A percentile compares a stretch with the other conserved stretches of the same genome.
Evolutionary conservation across 305 asterid species (phyloP).

Genomic region (Fraxinus albicans): DNA sequence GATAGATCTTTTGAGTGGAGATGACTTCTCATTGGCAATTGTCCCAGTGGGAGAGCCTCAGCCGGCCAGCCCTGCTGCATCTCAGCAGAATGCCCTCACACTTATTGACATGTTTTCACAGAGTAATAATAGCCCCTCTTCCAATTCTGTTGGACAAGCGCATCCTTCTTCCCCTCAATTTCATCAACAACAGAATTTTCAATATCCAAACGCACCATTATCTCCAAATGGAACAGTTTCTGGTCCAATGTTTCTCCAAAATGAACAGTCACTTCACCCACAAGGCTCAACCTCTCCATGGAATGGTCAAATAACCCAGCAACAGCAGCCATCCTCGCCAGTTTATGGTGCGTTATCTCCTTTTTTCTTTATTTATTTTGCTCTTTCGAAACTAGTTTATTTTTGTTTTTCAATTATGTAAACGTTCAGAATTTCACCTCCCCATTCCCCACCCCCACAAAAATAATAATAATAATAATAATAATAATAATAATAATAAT

Average conservation of each 20-base stretch:
- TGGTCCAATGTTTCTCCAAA: slow-evolving; percentile 48
- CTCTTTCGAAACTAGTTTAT: not conserved
- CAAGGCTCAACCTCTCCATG: slow-evolving; percentile 64
- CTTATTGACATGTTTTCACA: slow-evolving; percentile 83
- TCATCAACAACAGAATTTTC: slow-evolving; percentile 61
- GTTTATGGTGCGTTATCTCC: slow-evolving; percentile 55
- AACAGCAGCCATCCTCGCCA: slow-evolving; percentile 73
- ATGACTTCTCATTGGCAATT: slow-evolving; percentile 76
- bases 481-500: too few relatives aligned
- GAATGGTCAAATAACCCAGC: slow-evolving; percentile 68
- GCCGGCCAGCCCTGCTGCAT: slow-evolving; percentile 57
- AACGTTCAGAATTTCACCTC: not conserved
- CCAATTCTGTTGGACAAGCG: slow-evolving; percentile 53
- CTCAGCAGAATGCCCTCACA: slow-evolving; percentile 86
- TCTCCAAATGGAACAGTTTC: slow-evolving; percentile 62
- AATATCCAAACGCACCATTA: slow-evolving; percentile 41
- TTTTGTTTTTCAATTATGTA: not conserved
- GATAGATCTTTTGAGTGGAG: slow-evolving; percentile 96
- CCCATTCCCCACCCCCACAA: not conserved
- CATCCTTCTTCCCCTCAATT: slow-evolving; percentile 57
- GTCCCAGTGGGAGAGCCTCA: slow-evolving; percentile 86
- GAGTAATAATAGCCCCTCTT: slow-evolving; percentile 38
- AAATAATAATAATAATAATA: too few relatives aligned
- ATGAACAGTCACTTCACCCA: slow-evolving; percentile 48
- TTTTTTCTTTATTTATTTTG: not conserved